Evolutionary conservation across 2,329 filamentous ascomycete species (phyloP), one percentile per base, ranked within the genome.

Genomic region (Aspergillus tanneri): DNA sequence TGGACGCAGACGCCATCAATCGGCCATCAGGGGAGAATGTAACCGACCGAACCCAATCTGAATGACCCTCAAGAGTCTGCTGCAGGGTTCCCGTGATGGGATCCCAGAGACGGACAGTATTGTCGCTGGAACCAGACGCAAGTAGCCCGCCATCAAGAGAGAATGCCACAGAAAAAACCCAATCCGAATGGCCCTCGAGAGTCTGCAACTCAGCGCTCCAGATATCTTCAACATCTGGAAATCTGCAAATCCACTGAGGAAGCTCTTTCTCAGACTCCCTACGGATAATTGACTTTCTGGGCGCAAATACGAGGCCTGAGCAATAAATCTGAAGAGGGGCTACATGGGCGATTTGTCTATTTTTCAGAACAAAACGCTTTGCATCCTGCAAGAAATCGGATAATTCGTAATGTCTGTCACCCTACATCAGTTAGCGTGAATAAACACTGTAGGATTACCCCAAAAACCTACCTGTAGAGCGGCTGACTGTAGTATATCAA

Each of bases 361-460:
- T 59, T 40, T 55, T 56, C 0, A 66, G 52, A 28, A 68, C 40
- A 51, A 71, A 69, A 23, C 59, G 52, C 34, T 40, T 59, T 14
- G 61, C 61, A 54, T 72, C 66, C 27, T 61, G 23, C 7, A 68
- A 49, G 42, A 68, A 67, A 5, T 46, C 36, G 2, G 43, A 48
- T 12, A 40, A 11, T 8, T 40, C 34, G n/a, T 61, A 24, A 28
- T 45, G 9, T 22, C 35, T 8, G 47, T 36, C 25, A 5, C 42
- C 14, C 14, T 57, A 35, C 11, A 27, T 3, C 7, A 4, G 12
- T 30, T 11, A 21, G 23, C 12, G 9, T 12, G 5, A 27, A 41
- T 25, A 24, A 28, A 7, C 10, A 5, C 2, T 16, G n/a, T 11
- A 4, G 4, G 5, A 18, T 30, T 28, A n/a, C n/a, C n/a, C 14